These are phyloP conservation scores for Evernia prunastri DNA, from an alignment of 495 filamentous ascomycete species.

Conservation along the genomic window DNA sequence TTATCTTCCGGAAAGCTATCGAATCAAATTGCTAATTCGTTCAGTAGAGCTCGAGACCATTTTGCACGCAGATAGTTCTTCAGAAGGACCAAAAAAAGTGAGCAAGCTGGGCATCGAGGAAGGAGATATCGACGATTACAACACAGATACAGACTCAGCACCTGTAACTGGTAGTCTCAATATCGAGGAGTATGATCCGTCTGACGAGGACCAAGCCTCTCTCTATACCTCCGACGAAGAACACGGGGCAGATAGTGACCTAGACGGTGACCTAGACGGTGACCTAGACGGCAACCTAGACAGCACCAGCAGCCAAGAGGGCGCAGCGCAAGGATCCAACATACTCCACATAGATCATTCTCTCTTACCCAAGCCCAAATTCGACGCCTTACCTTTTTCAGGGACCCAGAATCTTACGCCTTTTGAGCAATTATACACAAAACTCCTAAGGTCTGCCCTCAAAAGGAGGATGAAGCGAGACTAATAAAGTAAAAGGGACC, in stretches of 20 bases:
- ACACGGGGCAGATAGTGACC: too few species aligned
- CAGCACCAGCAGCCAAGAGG: background rate
- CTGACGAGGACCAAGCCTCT: background rate
- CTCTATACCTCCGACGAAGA: background rate
- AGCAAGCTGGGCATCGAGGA: background rate
- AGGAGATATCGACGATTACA: background rate
- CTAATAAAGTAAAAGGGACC: background rate
- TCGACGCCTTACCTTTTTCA: too few species aligned
- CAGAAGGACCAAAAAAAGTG: too few species aligned
- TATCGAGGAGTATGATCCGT: background rate
- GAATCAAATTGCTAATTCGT: background rate
- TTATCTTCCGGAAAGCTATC: background rate
- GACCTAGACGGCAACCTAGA: background rate
- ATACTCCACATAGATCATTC: too few species aligned
- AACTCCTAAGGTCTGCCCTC: background rate
- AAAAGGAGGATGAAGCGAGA: background rate
- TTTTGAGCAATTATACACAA: background rate
- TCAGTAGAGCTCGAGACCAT: background rate
- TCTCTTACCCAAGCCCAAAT: too few species aligned
- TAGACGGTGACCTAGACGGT: too few species aligned
- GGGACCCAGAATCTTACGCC: background rate
- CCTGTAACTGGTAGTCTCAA: background rate
- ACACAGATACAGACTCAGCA: background rate
- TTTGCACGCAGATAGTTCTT: too few species aligned
- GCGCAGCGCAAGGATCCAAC: too few species aligned